These are phyloP conservation scores for Jamesozyma hellenica DNA, from an alignment of 805 yeast species.

Conservation along the genomic window DNA sequence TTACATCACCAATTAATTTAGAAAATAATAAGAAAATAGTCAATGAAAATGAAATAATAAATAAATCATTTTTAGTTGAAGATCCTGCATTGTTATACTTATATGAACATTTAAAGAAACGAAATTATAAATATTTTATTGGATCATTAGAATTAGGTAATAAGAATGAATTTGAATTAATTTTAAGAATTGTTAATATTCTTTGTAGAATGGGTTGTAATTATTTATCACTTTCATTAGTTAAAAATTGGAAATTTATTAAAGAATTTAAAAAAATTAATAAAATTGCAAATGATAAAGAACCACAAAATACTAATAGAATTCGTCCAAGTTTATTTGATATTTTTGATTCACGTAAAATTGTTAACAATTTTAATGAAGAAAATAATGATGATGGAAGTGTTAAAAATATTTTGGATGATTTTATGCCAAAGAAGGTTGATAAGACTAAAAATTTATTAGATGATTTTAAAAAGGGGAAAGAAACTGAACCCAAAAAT, in stretches of 20 bases:
- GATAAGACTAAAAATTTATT: constrained; percentile 7
- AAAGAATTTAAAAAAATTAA: constrained; percentile 5
- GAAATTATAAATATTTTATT: constrained; percentile 38
- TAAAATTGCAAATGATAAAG: constrained; percentile 6
- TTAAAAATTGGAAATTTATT: constrained; percentile 59
- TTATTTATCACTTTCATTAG: constrained; percentile 51
- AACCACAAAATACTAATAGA: constrained; percentile 16
- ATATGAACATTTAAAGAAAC: constrained; percentile 50
- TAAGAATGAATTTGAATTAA: constrained; percentile 47
- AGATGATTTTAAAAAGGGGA: constrained; percentile 9
- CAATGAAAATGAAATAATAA: constrained; percentile 27
- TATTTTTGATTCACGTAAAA: constrained; percentile 11
- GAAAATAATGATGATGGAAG: not conserved
- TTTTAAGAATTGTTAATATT: constrained; percentile 53
- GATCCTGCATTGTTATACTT: constrained; percentile 74
- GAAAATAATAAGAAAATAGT: constrained; percentile 22
- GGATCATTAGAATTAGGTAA: constrained; percentile 38
- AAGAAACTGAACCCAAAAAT: constrained; percentile 1
- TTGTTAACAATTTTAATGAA: not conserved
- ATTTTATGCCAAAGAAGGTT: not conserved
- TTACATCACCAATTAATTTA: constrained; percentile 42
- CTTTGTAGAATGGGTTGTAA: constrained; percentile 91
- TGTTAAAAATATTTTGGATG: constrained; percentile 1
- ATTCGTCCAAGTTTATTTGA: constrained; percentile 25
- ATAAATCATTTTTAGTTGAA: constrained; percentile 45